Evolutionary conservation across 352 stramenopile genomes (phyloP), one percentile per base, ranked within the genome.

Genomic region (Globisporangium orthogonon): DNA sequence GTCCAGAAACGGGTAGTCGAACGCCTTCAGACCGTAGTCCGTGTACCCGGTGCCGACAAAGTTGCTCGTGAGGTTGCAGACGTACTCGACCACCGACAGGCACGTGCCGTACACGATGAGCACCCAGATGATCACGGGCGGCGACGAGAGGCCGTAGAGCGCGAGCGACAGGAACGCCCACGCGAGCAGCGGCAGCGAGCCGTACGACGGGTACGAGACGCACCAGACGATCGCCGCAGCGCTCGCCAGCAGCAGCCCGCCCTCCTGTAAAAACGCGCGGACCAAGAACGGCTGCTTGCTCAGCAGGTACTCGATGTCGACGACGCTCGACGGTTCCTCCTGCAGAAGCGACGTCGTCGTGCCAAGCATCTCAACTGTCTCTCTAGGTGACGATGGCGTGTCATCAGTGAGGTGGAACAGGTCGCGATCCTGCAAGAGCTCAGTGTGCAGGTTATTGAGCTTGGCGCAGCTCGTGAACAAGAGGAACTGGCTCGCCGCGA

Each of bases 171-270:
- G 58, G 45, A 90, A 86, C 4, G 76, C 83, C 59, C 79, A 73
- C 2, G 58, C 81, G 50, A 89, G 75, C 50, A 93, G 74, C 10
- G 74, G 70, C 5, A 83, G 64, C 18, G 74, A 90, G 28, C 70
- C 58, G 48, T 95, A 95, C 39, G 85, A 93, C 47, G 85, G 85
- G 49, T 95, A 95, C 39, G 81, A 91, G 0, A 91, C 81, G 56
- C 78, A 87, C 81, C 81, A 91, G 13, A 78, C 67, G 44, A 89
- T 89, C 1, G 78, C 76, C 17, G 73, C 81, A 43, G 70, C 76
- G 57, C 81, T 87, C 15, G 76, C 81, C 2, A 91, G 59, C 17
- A 95, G 52, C 18, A 86, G 63, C 1, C 83, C 80, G 44, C 83
- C 83, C 39, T 92, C 83, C 11, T 76, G 66, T 0, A 87, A 61